Evolutionary conservation across 2,329 filamentous ascomycete species (phyloP).

Genomic region (Alternaria ventricosa): DNA sequence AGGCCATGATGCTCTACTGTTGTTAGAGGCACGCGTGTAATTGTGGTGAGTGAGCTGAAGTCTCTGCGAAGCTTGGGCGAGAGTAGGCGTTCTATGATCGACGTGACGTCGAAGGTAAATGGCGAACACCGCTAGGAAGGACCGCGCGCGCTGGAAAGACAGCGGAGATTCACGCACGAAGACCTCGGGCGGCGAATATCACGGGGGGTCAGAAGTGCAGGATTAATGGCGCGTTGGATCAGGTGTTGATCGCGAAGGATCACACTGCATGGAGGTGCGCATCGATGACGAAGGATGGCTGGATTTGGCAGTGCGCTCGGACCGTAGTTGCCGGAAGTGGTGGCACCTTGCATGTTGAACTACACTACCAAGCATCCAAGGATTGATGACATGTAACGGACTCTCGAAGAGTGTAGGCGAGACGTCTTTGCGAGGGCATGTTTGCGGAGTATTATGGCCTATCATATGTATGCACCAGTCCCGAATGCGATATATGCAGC

Average conservation of each 20-base stretch:
- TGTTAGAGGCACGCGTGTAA: not conserved
- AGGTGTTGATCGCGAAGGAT: not conserved
- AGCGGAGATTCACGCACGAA: not conserved
- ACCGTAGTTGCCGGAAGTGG: not conserved
- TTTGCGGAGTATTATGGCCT: not conserved
- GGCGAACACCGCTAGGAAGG: not conserved
- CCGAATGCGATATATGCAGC: constrained; percentile 6
- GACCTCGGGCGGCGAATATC: not conserved
- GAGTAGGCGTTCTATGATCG: not conserved
- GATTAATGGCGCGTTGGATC: not conserved
- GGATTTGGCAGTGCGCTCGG: constrained; percentile 1
- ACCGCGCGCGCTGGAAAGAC: not conserved
- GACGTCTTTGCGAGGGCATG: not conserved
- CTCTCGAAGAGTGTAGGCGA: not conserved
- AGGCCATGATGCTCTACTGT: constrained; percentile 37
- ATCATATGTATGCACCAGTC: not conserved
- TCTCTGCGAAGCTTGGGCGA: constrained; percentile 8
- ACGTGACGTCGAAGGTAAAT: constrained; percentile 7
- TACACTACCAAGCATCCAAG: not conserved
- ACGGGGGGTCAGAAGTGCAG: not conserved
- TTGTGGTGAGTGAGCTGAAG: constrained; percentile 1
- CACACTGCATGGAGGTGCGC: constrained; percentile 1
- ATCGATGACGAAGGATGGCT: constrained; percentile 5
- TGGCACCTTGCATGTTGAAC: not conserved
- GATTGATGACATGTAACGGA: not conserved